phyloP scores from a whole-genome alignment of 805 yeast genomes.

The Wickerhamomyces bisporus region DNA sequence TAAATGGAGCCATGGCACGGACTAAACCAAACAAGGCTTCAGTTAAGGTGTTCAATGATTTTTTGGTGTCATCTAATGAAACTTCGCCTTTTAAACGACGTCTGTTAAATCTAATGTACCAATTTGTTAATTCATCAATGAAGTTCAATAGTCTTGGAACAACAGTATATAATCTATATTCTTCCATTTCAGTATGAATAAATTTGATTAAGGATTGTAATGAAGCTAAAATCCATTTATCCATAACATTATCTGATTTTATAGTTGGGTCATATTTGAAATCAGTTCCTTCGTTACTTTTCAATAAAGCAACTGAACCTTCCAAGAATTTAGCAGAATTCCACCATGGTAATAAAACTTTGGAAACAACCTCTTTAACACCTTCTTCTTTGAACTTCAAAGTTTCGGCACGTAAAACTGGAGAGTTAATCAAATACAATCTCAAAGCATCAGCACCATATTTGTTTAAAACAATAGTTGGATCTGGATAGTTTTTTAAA shows the following conservation, averaged over 20 bases:
- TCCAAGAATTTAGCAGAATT: constrained; percentile 95
- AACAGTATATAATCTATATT: constrained; percentile 89
- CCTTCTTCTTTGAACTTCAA: constrained; percentile 98
- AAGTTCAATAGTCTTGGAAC: constrained; percentile 86
- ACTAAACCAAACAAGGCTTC: constrained; percentile 85
- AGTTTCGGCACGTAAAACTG: constrained; percentile 94
- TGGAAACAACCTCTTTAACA: constrained; percentile 94
- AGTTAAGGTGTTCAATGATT: constrained; percentile 85
- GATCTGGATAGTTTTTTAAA: constrained; percentile 97
- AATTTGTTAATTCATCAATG: constrained; percentile 93
- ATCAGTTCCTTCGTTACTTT: constrained; percentile 65
- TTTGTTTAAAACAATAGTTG: constrained; percentile 68
- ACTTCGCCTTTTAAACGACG: constrained; percentile 95
- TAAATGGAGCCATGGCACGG: constrained; percentile 98
- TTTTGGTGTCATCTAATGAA: constrained; percentile 77
- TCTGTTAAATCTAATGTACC: constrained; percentile 98
- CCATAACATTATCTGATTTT: constrained; percentile 86
- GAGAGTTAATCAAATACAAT: constrained; percentile 93
- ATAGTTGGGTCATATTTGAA: constrained; percentile 67
- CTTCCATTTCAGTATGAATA: constrained; percentile 86
- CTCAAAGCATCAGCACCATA: constrained; percentile 99
- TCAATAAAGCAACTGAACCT: constrained; percentile 81
- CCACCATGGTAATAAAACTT: constrained; percentile 98
- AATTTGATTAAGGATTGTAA: constrained; percentile 83
- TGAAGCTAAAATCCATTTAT: constrained; percentile 95